These are phyloP conservation scores for Rhizoctonia solani DNA, from an alignment of 1,284 basidiomycete species.

Conservation along the genomic window DNA sequence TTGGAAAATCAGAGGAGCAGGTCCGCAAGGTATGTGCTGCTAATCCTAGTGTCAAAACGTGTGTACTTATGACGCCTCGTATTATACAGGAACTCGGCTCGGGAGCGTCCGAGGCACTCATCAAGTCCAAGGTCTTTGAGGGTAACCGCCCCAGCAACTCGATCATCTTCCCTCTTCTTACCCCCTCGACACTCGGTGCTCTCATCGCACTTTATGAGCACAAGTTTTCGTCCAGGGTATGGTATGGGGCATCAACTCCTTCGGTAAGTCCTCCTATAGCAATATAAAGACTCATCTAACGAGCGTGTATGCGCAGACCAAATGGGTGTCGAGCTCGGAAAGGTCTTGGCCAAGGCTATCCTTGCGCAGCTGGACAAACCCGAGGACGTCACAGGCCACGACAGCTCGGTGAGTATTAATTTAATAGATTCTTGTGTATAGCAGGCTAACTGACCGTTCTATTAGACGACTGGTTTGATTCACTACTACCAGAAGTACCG, in stretches of 20 bases:
- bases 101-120: conserved; percentile 80
- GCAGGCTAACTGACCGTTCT: conserved; percentile 31
- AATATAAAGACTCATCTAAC: neutral
- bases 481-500: conserved; percentile 91
- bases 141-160: conserved; percentile 98
- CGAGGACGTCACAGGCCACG: conserved; percentile 87
- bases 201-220: conserved; percentile 95
- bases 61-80: neutral
- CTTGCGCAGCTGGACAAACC: conserved; percentile 81
- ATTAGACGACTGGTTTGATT: conserved; percentile 87
- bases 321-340: conserved; percentile 97
- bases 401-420: conserved; percentile 73
- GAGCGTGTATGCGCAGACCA: conserved; percentile 58
- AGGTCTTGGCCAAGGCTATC: conserved; percentile 93
- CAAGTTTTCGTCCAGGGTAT: conserved; percentile 98
- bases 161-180: conserved; percentile 92
- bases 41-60: neutral
- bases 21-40: conserved; percentile 56
- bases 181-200: conserved; percentile 85
- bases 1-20: conserved; percentile 93
- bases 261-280: conserved; percentile 57
- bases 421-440: neutral
- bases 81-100: conserved; percentile 65
- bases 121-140: conserved; percentile 98
- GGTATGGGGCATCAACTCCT: conserved; percentile 98